Base-by-base conservation (phyloP, 2,329 filamentous ascomycete species). In the Ophiostoma sp. region DNA sequence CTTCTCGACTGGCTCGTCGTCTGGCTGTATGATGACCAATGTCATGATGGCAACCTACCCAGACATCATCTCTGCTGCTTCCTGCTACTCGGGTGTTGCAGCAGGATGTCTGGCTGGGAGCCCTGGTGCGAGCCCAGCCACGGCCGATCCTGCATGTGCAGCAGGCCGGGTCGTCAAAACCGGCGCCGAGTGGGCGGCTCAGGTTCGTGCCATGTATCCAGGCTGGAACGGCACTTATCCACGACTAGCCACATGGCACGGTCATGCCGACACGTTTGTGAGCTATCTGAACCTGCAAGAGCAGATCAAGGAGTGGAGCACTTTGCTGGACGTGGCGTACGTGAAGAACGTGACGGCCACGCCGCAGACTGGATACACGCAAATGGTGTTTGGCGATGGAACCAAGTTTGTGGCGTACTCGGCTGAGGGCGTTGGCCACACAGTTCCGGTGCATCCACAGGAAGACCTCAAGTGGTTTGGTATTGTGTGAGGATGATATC, bases 191-290 rank as follows among this genome's bases (percentile, higher is more conserved):
- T 64, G 61, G 61, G 61, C 61, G 2, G n/a, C 61, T 4, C 19
- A 39, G 15, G 61, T 64, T 22, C 61, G n/a, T 11, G 61, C 9
- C 7, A 83, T 83, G 74, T 81, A 80, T 72, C 78, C 80, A 0
- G 76, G 79, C 0, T 82, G 81, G 70, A 78, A 71, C 42, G 87
- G 87, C 0, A 76, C 83, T 0, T 81, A 87, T 1, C 88, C 57
- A 0, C 84, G 83, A 73, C 87, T 90, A 84, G 87, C 89, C 78
- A 84, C 89, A 74, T 90, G 86, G 82, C 88, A 90, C 76, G 88
- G 88, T 39, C 84, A 83, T 31, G 80, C 78, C 3, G 88, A 90
- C 76, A 79, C 80, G 2, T 86, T 84, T 0, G 79, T 90, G 5
- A 81, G 82, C 33, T 85, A 85, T 0, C 83, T 85, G 75, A 77